Evolutionary conservation across 2,329 filamentous ascomycete species (phyloP), one percentile per base, ranked within the genome.

Genomic region (Chrysosporium keratinophilum): DNA sequence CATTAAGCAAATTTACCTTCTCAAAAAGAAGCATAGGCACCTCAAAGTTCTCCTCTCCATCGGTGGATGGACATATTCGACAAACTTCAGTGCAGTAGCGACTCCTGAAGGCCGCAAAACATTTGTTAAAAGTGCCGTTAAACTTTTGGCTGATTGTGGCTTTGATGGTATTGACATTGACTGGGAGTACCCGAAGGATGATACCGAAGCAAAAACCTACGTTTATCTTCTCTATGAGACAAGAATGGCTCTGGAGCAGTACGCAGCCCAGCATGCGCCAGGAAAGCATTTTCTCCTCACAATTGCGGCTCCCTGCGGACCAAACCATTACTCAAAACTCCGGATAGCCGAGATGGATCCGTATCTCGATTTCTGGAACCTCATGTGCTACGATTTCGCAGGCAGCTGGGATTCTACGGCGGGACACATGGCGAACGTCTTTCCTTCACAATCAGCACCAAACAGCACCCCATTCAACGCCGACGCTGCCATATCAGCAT

Each of bases 321-420:
- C 73, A 0, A 57, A 59, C 7, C 68, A 75, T 58, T 77, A 76
- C 61, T 65, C 70, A 17, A 67, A 64, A 14, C 61, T 77, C 52
- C 66, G 69, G 14, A 65, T 77, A 10, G 60, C 63, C 3, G 67
- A 64, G n/a, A 77, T 78, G 74, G 69, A 75, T 59, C 43, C 63
- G 15, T 70, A 74, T 46, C 67, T 78, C 31, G 73, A 76, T 59
- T 76, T 77, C 65, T 77, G 73, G 71, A 77, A 78, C 60, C 62
- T 73, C 10, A 95, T 95, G 88, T 86, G 86, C 1, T 95, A 95
- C 69, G 88, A 95, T 70, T 94, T 83, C 66, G 83, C 89, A 3
- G 91, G 91, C 0, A 85, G 82, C 1, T 96, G 89, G 88, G 87
- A 90, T 63, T 61, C 71, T 2, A 65, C 64, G 2, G 76, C 87